Evolutionary conservation across 2,329 filamentous ascomycete species (phyloP).

Genomic region (Metarhizium brunneum): DNA sequence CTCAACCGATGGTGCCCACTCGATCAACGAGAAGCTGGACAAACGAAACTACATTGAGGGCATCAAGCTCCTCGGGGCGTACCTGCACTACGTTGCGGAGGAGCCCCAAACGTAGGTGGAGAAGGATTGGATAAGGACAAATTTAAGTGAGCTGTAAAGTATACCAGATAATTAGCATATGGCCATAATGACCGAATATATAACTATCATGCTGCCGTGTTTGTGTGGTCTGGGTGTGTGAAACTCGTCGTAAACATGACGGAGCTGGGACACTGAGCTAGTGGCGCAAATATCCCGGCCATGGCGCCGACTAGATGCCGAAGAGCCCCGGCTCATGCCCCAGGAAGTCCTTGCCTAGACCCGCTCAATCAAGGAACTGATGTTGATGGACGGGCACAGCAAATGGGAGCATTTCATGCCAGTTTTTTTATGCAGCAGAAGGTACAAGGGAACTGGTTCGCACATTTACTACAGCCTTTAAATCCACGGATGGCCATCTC

Average conservation of each 20-base stretch:
- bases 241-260: no score
- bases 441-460: no score
- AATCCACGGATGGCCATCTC: no score
- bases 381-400: not conserved
- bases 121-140: not conserved
- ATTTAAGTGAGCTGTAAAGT: not conserved
- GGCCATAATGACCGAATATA: not conserved
- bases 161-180: not conserved
- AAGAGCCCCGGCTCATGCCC: not conserved
- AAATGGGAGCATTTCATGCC: no score
- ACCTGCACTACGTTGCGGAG: slow-evolving; percentile 91
- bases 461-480: no score
- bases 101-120: slow-evolving; percentile 50
- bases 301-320: not conserved
- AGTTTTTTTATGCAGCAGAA: no score
- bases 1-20: slow-evolving; percentile 92
- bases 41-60: slow-evolving; percentile 97
- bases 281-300: not conserved
- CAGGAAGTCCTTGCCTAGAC: no score
- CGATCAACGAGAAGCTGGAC: slow-evolving; percentile 97
- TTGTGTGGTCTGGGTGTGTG: not conserved
- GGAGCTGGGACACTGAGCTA: no score
- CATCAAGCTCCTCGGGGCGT: slow-evolving; percentile 88
- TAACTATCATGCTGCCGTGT: not conserved
- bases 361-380: no score